Evolutionary conservation across 2,329 filamentous ascomycete species (phyloP).

Genomic region (Colletotrichum paranaense): DNA sequence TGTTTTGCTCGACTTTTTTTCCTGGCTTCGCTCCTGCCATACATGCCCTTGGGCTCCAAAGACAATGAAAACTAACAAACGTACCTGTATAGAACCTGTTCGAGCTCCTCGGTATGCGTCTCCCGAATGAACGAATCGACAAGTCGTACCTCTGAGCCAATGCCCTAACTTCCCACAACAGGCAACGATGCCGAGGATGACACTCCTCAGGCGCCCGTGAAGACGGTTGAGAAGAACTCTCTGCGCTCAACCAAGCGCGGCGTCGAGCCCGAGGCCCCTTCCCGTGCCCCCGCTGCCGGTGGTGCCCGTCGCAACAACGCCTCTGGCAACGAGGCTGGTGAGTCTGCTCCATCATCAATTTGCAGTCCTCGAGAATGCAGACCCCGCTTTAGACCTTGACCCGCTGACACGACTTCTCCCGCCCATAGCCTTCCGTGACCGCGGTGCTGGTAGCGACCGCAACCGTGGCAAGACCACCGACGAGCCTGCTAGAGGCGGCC

Average conservation of each 20-base stretch:
- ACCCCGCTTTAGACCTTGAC: conserved; percentile 26
- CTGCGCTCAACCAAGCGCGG: conserved; percentile 86
- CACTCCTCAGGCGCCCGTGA: conserved; percentile 82
- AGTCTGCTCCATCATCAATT: conserved; percentile 50
- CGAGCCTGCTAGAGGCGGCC: conserved; percentile 66
- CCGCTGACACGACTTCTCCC: conserved; percentile 16
- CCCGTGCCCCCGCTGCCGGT: conserved; percentile 53
- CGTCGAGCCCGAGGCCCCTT: conserved; percentile 78
- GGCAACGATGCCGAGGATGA: conserved; percentile 76
- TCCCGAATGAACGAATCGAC: conserved; percentile 39
- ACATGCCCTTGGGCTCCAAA: not conserved
- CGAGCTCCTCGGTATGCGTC: conserved; percentile 91
- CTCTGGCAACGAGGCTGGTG: conserved; percentile 89
- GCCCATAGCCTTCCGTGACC: conserved; percentile 85
- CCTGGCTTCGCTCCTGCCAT: not conserved
- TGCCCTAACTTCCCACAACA: conserved; percentile 44
- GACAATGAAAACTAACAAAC: conserved; percentile 13
- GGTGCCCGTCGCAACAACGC: conserved; percentile 67
- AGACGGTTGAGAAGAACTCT: conserved; percentile 87
- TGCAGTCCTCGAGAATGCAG: conserved; percentile 30
- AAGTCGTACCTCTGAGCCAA: conserved; percentile 33
- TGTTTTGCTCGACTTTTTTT: not conserved
- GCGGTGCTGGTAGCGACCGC: conserved; percentile 80
- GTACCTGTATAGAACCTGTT: conserved; percentile 81
- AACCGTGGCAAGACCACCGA: conserved; percentile 86